Base-by-base conservation (phyloP, 2,329 filamentous ascomycete genomes). In the Paracoccidioides lutzii region DNA sequence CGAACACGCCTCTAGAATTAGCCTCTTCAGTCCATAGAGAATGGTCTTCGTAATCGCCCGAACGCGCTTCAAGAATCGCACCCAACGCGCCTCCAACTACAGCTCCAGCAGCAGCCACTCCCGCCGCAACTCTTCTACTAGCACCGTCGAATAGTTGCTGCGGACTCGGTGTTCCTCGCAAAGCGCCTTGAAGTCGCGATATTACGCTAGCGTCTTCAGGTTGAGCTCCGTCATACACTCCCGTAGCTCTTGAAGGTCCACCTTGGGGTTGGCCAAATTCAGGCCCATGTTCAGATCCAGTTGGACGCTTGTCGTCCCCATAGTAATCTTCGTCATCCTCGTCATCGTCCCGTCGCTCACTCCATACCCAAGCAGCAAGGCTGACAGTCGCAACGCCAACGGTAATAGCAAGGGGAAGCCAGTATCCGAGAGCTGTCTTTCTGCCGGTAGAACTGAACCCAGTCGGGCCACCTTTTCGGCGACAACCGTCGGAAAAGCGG, bases 1-100 rank as follows among this genome's bases (percentile, higher is more conserved):
- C 64, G 59, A 59, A 64, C 57, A 65, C 65, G 55, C 71, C 73
- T 62, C 85, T 82, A 51, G 85, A 79, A 63, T 88, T 85, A 28
- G 85, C 88, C 73, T 96, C 90, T 69, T 96, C 90, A 12, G 86
- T 90, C 91, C 91, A 96, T 53, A 88, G 83, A 67, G 88, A 87
- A 71, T 93, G 88, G 69, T 96, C 91, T 60, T 83, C 84, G 68
- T 86, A 93, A 53, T 85, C 85, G 59, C 82, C 80, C 66, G 82
- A 84, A 66, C 90, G 87, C 66, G 94, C 90, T 68, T 95, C 88
- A 55, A 87, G 81, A 61, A 94, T 93, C 14, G 87, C 84, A 54
- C 85, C 85, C 61, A 96, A 75, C 32, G 89, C 90, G 59, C 85
- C 89, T 44, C 89, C 89, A 59, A 95, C 82, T 50, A 81, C 88